Conservation (phyloP, 768 basidiomycete species). For the Pilatotrama ljubarskyi region DNA sequence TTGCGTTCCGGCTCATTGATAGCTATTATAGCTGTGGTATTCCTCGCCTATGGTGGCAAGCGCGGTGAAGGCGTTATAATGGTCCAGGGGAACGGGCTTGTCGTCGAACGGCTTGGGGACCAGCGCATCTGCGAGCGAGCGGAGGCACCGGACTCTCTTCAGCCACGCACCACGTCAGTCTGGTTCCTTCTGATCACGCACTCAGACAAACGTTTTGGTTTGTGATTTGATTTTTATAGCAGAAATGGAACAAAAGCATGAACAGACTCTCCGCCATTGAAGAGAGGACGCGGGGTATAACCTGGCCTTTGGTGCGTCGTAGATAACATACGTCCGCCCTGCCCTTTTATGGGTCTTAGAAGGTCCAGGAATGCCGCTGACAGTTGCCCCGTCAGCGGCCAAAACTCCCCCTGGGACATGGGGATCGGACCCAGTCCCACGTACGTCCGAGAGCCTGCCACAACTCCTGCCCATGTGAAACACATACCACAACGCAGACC, state of each 20-base stretch:
- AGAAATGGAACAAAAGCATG: constrained; percentile 4
- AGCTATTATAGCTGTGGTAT: too few species aligned
- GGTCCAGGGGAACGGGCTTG: too few species aligned
- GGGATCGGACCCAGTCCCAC: constrained; percentile 9
- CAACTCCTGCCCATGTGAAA: constrained; percentile 7
- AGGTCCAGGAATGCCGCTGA: constrained; percentile 18
- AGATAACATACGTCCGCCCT: constrained; percentile 22
- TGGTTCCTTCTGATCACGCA: too few species aligned
- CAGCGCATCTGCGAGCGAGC: too few species aligned
- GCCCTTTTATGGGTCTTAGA: constrained; percentile 11
- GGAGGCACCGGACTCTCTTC: too few species aligned
- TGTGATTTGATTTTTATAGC: not conserved
- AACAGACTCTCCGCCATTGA: constrained; percentile 13
- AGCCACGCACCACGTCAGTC: too few species aligned
- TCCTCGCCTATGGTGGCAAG: too few species aligned
- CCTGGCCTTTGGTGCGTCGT: constrained; percentile 20
- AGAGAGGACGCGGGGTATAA: constrained; percentile 22
- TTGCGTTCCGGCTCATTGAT: too few species aligned
- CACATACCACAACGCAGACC: not conserved
- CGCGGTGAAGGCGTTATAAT: too few species aligned
- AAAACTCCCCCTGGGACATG: constrained; percentile 19
- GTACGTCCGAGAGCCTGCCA: constrained; percentile 15
- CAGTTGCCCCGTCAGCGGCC: constrained; percentile 18
- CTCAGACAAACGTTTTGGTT: not conserved
- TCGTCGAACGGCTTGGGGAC: too few species aligned